These are phyloP conservation scores for Periconia macrospinosa DNA, from an alignment of 2,329 filamentous ascomycete genomes.

Conservation along the genomic window DNA sequence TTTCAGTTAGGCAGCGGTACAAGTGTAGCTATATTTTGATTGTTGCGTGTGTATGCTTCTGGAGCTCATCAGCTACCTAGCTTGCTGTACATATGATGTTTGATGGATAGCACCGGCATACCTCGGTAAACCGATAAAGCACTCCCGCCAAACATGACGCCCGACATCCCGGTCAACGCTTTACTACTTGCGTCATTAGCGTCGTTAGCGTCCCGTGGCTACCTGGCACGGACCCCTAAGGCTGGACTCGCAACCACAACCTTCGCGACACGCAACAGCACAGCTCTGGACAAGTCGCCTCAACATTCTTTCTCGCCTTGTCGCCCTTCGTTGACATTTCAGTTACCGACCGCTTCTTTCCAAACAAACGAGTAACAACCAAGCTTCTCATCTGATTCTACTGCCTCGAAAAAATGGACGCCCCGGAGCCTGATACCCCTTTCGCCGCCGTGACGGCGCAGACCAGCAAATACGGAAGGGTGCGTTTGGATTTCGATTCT, in stretches of 20 bases:
- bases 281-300: conserved; percentile 32
- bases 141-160: conserved; percentile 3
- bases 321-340: conserved; percentile 2
- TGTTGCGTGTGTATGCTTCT: neutral
- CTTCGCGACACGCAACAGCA: conserved; percentile 27
- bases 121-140: conserved; percentile 29
- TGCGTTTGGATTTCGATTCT: conserved; percentile 48
- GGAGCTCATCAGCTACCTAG: neutral
- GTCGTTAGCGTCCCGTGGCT: conserved; percentile 7
- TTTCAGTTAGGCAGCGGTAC: neutral
- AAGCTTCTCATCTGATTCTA: neutral
- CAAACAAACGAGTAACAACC: neutral
- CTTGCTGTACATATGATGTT: neutral
- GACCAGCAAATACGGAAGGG: conserved; percentile 73
- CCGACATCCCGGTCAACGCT: neutral
- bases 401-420: conserved; percentile 66
- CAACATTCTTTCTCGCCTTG: conserved; percentile 18
- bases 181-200: neutral
- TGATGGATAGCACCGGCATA: conserved; percentile 28
- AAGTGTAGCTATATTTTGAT: neutral
- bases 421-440: conserved; percentile 85
- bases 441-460: conserved; percentile 89
- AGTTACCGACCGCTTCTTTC: neutral
- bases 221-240: conserved; percentile 7
- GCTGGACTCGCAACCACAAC: conserved; percentile 19